Base-by-base conservation (phyloP, 2,329 filamentous ascomycete genomes). In the Aspergillus fumigatiaffinis region DNA sequence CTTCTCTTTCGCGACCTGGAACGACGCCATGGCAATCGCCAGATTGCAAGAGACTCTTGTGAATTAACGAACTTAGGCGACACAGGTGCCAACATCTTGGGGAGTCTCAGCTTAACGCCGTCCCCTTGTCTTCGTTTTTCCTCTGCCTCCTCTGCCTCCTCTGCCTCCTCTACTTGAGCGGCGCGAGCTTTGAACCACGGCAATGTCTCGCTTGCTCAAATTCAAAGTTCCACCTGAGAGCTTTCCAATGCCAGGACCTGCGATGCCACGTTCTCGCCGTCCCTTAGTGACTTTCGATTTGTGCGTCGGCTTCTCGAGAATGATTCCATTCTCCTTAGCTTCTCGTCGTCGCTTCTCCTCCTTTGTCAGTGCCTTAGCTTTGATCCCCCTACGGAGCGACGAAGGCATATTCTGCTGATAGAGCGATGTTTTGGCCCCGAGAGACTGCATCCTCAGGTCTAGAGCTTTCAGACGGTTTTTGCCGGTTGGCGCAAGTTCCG, bases 361-460 rank as follows among this genome's bases (percentile, higher is more conserved):
- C 58, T 84, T 85, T 28, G 79, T 75, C 1, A 73, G 79, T 23
- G 84, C 84, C 53, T 92, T 91, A 1, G 83, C 82, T 17, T 79
- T 78, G 59, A 97, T 97, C n/a, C 93, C 92, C 75, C 89, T 91
- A 58, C 92, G 84, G 70, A 93, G 88, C 46, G 86, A 78, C 82
- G 96, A 89, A 20, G 94, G 93, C 91, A 97, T 96, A 66, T 88
- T 92, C 57, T 87, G 92, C 56, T 82, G 81, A 64, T 88, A 87
- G 50, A 95, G 82, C 21, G 89, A 91, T 6, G 77, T 73, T 67
- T 90, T 92, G n/a, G 88, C 86, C 7, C 92, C 92, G 2, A 97
- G 82, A 10, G 88, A 83, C 71, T 90, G 89, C 50, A 97, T 80
- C 57, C 93, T 89, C 63, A 97, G 77, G 73, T 97, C 93, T 5